Conservation (phyloP, 129 eudicot species). For the Lonicera japonica region DNA sequence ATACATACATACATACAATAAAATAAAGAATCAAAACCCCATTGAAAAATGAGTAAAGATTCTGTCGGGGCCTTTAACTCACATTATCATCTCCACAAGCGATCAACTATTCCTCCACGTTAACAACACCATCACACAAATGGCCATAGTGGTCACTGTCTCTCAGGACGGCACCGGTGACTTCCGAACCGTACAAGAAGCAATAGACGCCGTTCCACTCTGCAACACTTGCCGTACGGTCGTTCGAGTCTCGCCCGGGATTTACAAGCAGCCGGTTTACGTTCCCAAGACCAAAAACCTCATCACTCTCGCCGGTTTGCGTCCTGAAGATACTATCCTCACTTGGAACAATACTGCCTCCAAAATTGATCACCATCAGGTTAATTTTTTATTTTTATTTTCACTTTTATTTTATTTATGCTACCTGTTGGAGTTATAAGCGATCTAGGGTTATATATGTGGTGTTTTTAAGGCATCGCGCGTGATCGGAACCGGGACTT, state of each 20-base stretch:
- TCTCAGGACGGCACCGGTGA: constrained; percentile 66
- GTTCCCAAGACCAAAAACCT: constrained; percentile 77
- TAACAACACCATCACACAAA: neutral
- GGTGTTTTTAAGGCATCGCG: constrained; percentile 40
- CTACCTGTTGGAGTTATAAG: neutral
- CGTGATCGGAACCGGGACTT: constrained; percentile 86
- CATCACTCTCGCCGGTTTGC: constrained; percentile 64
- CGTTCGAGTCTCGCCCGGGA: constrained; percentile 66
- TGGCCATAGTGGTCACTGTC: constrained; percentile 52
- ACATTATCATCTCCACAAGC: neutral
- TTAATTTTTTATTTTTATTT: constrained; percentile 1
- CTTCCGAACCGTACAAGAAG: constrained; percentile 68
- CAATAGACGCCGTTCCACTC: constrained; percentile 70
- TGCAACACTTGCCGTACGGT: constrained; percentile 59
- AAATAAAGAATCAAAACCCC: neutral
- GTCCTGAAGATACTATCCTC: constrained; percentile 63
- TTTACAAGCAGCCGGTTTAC: constrained; percentile 67
- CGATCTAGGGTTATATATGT: neutral
- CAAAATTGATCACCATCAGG: constrained; percentile 84
- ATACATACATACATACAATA: too few species aligned
- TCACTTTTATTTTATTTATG: neutral
- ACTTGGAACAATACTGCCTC: constrained; percentile 80
- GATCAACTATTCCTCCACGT: neutral
- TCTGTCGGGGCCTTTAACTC: neutral
- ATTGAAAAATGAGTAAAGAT: neutral